These are phyloP conservation scores for Arthromyces matolae DNA, from an alignment of 768 basidiomycete genomes.

Conservation along the genomic window DNA sequence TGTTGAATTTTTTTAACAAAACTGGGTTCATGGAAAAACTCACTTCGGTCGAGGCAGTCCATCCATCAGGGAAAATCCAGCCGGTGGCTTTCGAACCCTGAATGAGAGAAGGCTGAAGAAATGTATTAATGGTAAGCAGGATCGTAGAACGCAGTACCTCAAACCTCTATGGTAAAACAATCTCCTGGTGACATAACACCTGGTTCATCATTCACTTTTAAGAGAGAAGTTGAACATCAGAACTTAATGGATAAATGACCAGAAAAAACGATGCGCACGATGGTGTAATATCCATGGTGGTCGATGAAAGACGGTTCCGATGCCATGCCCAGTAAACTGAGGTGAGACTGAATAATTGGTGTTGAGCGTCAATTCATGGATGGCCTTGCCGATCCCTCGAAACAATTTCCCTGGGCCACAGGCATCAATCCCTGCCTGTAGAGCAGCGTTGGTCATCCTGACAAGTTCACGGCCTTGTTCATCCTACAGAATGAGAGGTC, in stretches of 20 bases:
- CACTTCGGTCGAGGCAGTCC: constrained; percentile 90
- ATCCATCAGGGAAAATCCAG: constrained; percentile 87
- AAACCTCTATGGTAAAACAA: constrained; percentile 90
- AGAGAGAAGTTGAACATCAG: not conserved
- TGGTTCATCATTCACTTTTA: constrained; percentile 77
- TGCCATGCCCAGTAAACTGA: constrained; percentile 84
- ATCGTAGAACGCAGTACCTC: constrained; percentile 6
- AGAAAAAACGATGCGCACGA: constrained; percentile 39
- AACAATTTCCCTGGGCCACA: constrained; percentile 75
- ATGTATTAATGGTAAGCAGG: not conserved
- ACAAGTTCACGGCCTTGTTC: constrained; percentile 64
- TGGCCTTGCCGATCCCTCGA: constrained; percentile 66
- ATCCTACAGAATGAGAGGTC: constrained; percentile 47
- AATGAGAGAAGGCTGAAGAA: constrained; percentile 62
- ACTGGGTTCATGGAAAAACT: no score
- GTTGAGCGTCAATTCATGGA: constrained; percentile 45
- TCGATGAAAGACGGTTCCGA: constrained; percentile 76
- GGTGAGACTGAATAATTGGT: constrained; percentile 58
- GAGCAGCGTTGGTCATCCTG: constrained; percentile 54
- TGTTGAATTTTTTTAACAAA: no score
- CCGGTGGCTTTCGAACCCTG: constrained; percentile 66
- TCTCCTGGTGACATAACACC: constrained; percentile 81
- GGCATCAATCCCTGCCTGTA: constrained; percentile 64
- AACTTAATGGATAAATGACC: not conserved
- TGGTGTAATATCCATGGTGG: constrained; percentile 82